Base-by-base conservation (phyloP, 495 filamentous ascomycete species). In the Aspergillus sclerotioniger region DNA sequence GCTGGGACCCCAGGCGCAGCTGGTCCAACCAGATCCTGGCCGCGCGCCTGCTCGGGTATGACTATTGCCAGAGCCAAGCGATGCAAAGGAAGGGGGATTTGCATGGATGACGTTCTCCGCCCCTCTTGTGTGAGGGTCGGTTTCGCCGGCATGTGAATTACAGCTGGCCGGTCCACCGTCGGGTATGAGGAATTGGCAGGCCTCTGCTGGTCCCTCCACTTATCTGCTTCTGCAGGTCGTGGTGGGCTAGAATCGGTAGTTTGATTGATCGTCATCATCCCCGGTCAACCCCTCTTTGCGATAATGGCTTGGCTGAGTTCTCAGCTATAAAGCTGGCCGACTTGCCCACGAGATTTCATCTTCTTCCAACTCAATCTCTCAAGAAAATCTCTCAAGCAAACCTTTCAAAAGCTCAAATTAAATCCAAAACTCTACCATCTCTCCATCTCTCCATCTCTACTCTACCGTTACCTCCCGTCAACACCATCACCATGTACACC, bases 401-500 rank as follows among this genome's bases (percentile, higher is more conserved):
- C n/a, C 43, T 8, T 2, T 51, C 45, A 51, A 54, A 20, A 29
- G 16, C 17, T 39, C 50, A 50, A 58, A 41, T 29, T 51, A n/a
- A 37, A 52, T 37, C 35, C 29, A 41, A 57, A 46, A 49, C 28
- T 50, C 35, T 56, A 49, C 47, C 47, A 25, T 54, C 51, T 53
- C 33, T n/a, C n/a, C n/a, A 35, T 39, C 53, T 60, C 41, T 52
- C 46, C 21, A 56, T 41, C 57, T 44, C 31, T 54, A 28, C 33
- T 47, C 35, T 51, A 31, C 55, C 35, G 10, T 46, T n/a, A n/a
- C n/a, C n/a, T n/a, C n/a, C 29, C 56, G n/a, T 20, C 32, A 46
- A 46, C 43, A 12, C 45, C 16, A 52, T 51, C 63, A 74, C 61
- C 62, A 77, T 77, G 74, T 71, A 72, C 65, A 63, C 71, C 62